phyloP scores from a whole-genome alignment of 2,329 filamentous ascomycete genomes.

The Clarireedia paspali region DNA sequence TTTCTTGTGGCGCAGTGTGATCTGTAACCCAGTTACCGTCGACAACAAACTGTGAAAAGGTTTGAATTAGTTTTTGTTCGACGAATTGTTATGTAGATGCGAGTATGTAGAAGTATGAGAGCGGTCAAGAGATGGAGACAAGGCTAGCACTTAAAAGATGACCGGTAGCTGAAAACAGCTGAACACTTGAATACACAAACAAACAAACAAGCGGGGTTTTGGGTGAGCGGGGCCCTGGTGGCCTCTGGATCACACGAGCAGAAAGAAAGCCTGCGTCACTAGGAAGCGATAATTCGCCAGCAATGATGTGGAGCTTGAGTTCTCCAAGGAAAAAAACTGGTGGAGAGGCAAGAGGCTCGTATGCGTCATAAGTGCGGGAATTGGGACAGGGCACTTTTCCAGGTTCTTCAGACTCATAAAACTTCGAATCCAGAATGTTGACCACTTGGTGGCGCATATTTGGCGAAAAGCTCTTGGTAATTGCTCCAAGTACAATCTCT shows the following conservation, averaged over 20 bases:
- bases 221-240: not conserved
- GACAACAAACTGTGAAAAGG: conserved; percentile 69
- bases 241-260: not conserved
- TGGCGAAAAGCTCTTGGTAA: not conserved
- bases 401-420: not conserved
- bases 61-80: conserved; percentile 1
- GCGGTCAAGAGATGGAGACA: not conserved
- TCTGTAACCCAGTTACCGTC: conserved; percentile 87
- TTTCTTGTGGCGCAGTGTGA: conserved; percentile 70
- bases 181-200: not conserved
- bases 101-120: not conserved
- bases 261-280: not conserved
- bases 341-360: not conserved
- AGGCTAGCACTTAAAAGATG: conserved; percentile 3
- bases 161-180: conserved; percentile 1
- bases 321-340: not conserved
- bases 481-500: not conserved
- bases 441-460: conserved; percentile 2
- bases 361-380: conserved; percentile 9
- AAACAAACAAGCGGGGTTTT: conserved; percentile 10
- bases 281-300: conserved; percentile 4
- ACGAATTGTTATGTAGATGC: not conserved
- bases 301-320: not conserved
- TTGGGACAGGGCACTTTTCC: not conserved
- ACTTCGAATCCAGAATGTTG: conserved; percentile 4